Base-by-base conservation (phyloP, 2,329 filamentous ascomycete genomes). In the Tolypocladium cylindrosporum region DNA sequence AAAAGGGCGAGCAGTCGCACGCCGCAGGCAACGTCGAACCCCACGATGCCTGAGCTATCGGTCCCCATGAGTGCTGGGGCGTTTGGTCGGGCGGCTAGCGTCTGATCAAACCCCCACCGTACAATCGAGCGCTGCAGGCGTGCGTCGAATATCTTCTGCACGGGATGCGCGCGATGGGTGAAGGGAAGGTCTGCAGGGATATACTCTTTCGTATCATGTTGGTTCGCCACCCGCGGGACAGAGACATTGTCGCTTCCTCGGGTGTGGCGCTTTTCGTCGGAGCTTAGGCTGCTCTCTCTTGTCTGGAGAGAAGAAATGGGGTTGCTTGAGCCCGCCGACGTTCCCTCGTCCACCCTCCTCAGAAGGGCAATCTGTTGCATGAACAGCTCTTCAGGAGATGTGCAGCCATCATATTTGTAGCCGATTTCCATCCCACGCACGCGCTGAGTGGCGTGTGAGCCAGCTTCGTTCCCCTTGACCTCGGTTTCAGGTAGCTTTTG, bases 61-160 rank as follows among this genome's bases (percentile, higher is more conserved):
- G 57, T 36, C 8, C 37, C 57, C n/a, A 61, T 37, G 10, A 65
- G 57, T 11, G 65, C 55, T 37, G 51, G 27, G 19, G 41, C 54
- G 10, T 52, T 55, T 9, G 68, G 65, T 36, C 61, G 45, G 31
- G 62, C 62, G 2, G 68, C 65, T 31, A 72, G 56, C 14, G 67
- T 71, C 55, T 71, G 65, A 58, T 76, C 69, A 57, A 82, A 81
- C 0, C 75, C 74, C 71, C 75, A 79, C 41, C 77, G 69, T 10
- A 80, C 61, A 19, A 81, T 71, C 2, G 67, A 65, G 1, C 69
- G 67, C 56, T 79, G 68, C 24, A 81, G 58, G 34, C 64, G 65
- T 13, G 60, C 55, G 48, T 73, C 68, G 60, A 83, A 82, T 24
- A 83, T 69, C 42, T 70, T 70, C 45, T 71, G 73, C 8, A 83